Evolutionary conservation across 495 filamentous ascomycete species (phyloP).

Genomic region (Cryomyces minteri): DNA sequence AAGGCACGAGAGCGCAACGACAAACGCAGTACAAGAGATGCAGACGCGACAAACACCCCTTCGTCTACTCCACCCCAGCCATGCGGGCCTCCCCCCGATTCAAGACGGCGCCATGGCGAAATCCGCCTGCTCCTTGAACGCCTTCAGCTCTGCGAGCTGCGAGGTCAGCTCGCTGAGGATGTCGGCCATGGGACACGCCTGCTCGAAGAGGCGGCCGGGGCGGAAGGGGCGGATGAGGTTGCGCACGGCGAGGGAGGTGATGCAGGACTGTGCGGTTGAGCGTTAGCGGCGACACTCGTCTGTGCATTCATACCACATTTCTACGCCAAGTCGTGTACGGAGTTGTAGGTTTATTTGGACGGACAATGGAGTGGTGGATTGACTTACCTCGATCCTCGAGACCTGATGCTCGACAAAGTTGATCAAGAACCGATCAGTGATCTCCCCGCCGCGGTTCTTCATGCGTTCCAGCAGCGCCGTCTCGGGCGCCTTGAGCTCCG

Average conservation of each 20-base stretch:
- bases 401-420: slow-evolving; percentile 89
- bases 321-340: not conserved
- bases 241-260: slow-evolving; percentile 21
- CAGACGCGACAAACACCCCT: too few species aligned
- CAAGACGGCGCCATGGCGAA: slow-evolving; percentile 9
- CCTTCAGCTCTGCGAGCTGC: slow-evolving; percentile 17
- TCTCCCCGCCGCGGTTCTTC: slow-evolving; percentile 64
- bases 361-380: not conserved
- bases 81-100: too few species aligned
- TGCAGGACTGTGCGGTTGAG: slow-evolving; percentile 16
- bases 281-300: not conserved
- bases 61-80: too few species aligned
- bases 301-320: too few species aligned
- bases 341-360: not conserved
- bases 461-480: slow-evolving; percentile 67
- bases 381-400: slow-evolving; percentile 77
- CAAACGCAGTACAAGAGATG: too few species aligned
- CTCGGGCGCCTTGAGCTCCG: slow-evolving; percentile 50
- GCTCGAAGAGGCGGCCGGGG: slow-evolving; percentile 10
- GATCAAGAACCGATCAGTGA: slow-evolving; percentile 68
- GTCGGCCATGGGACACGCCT: slow-evolving; percentile 23
- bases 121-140: slow-evolving; percentile 10
- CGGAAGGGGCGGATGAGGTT: slow-evolving; percentile 23
- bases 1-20: too few species aligned
- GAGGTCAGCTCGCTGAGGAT: slow-evolving; percentile 16